Percentiles rank a stretch among this genome's conserved stretches.
Evolutionary conservation across 2,329 filamentous ascomycete genomes (phyloP).

Genomic region (Ophiocordyceps sinensis): DNA sequence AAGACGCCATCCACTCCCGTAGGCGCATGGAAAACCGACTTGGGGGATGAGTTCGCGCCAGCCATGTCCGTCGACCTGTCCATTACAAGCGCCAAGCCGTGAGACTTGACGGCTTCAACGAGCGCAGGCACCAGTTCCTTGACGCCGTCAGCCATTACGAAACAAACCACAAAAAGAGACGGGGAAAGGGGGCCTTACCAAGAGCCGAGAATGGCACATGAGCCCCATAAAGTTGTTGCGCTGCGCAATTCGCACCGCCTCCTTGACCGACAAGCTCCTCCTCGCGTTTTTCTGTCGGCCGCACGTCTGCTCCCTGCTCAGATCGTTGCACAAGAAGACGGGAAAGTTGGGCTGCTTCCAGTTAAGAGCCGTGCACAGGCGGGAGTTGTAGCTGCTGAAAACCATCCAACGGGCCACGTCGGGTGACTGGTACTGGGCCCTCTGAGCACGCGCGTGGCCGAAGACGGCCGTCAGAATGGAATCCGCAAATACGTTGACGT

Average conservation of each 20-base stretch:
- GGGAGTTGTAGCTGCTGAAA: conserved; percentile 85
- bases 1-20: conserved; percentile 80
- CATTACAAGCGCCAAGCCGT: conserved; percentile 80
- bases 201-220: conserved; percentile 72
- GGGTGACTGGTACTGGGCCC: conserved; percentile 47
- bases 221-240: conserved; percentile 98
- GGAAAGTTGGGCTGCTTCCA: conserved; percentile 99
- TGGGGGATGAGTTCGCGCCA: conserved; percentile 23
- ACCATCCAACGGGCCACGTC: conserved; percentile 74
- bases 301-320: conserved; percentile 47
- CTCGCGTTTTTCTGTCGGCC: conserved; percentile 30
- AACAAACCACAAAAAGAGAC: too few relatives aligned
- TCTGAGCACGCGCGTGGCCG: conserved; percentile 63
- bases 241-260: conserved; percentile 82
- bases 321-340: conserved; percentile 86
- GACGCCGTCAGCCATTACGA: conserved; percentile 7
- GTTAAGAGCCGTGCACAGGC: conserved; percentile 84
- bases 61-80: conserved; percentile 57
- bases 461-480: conserved; percentile 75
- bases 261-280: conserved; percentile 76
- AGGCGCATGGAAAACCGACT: conserved; percentile 47
- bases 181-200: conserved; percentile 42
- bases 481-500: conserved; percentile 81
- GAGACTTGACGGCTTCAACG: conserved; percentile 85
- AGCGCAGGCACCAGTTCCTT: conserved; percentile 88